Percentiles rank a stretch among this genome's conserved stretches.
Evolutionary conservation across 768 basidiomycete genomes (phyloP).

Genomic region (Serendipita indica): DNA sequence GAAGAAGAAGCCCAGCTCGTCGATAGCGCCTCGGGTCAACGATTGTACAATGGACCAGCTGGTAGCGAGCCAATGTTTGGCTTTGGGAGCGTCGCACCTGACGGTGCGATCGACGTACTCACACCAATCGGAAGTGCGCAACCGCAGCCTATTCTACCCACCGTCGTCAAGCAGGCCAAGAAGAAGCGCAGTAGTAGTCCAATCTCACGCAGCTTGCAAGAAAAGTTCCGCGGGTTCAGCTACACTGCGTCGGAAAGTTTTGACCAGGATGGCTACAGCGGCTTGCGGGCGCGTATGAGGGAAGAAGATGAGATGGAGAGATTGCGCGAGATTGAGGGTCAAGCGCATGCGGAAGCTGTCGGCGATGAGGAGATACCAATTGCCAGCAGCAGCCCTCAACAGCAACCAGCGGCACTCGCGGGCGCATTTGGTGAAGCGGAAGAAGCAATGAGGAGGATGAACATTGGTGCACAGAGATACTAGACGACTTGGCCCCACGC

Average conservation of each 20-base stretch:
- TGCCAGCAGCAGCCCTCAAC: not conserved
- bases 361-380: conserved; percentile 4
- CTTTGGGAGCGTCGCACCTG: conserved; percentile 14
- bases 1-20: conserved; percentile 53
- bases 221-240: conserved; percentile 89
- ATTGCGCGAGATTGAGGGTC: not conserved
- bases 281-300: not conserved
- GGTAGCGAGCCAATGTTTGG: conserved; percentile 36
- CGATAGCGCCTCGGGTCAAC: conserved; percentile 29
- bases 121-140: conserved; percentile 13
- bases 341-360: not conserved
- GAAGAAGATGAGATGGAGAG: conserved; percentile 5
- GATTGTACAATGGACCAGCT: conserved; percentile 64
- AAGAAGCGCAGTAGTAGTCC: conserved; percentile 41
- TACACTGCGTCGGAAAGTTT: conserved; percentile 25
- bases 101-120: conserved; percentile 17
- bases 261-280: conserved; percentile 15
- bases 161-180: conserved; percentile 16
- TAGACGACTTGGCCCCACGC: too few relatives aligned
- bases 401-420: not conserved
- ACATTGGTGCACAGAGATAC: not conserved
- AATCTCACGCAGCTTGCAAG: conserved; percentile 83
- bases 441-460: conserved; percentile 9
- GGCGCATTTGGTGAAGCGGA: conserved; percentile 6
- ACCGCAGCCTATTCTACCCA: conserved; percentile 12